phyloP scores from a whole-genome alignment of 345 rosid species.

The rapeseed (Brassica napus) region Da-Ae NC_063434.1:20715001-20715500 shows the following conservation, averaged over 20 bases:
- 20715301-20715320: neutral
- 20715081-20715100: neutral
- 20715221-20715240: constrained; percentile 12
- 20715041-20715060: no score
- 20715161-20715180: neutral
- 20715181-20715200: neutral
- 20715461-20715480: neutral
- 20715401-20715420: neutral
- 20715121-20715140: constrained; percentile 1
- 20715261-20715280: neutral
- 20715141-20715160: constrained; percentile 10
- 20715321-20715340: neutral
- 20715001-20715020: no score
- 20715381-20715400: neutral
- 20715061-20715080: neutral
- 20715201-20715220: neutral
- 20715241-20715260: constrained; percentile 5
- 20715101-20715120: neutral
- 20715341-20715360: neutral
- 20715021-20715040: no score
- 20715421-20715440: neutral
- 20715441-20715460: neutral
- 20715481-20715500: neutral
- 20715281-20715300: neutral
- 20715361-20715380: constrained; percentile 24